phyloP scores from a whole-genome alignment of 306 rosid genomes.

The Ammopiptanthus mongolicus region DNA sequence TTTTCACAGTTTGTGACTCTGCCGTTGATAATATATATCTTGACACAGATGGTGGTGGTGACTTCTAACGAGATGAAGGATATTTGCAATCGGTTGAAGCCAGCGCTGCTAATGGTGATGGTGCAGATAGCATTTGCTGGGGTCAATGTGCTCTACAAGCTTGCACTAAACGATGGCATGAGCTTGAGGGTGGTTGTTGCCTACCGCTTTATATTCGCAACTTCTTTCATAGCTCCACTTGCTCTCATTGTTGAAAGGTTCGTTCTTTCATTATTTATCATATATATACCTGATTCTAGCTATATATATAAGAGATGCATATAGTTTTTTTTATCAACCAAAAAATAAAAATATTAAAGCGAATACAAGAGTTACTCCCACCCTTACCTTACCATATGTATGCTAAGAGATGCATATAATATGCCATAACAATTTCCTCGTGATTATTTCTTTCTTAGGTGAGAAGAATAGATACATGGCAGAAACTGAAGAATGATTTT shows the following conservation, averaged over 20 bases:
- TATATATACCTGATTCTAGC: too few species aligned
- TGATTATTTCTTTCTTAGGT: background rate
- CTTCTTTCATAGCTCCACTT: conserved; percentile 53
- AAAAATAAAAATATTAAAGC: too few species aligned
- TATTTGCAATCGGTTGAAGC: conserved; percentile 32
- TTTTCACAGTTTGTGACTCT: background rate
- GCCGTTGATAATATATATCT: background rate
- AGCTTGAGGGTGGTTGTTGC: conserved; percentile 44
- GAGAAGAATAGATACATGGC: background rate
- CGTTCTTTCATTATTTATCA: background rate
- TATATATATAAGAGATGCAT: background rate
- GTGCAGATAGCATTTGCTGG: conserved; percentile 48
- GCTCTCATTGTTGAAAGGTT: conserved; percentile 62
- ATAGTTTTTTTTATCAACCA: too few species aligned
- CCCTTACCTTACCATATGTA: too few species aligned
- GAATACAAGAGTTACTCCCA: too few species aligned
- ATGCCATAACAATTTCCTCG: background rate
- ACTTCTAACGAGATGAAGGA: background rate
- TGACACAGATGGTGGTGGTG: background rate
- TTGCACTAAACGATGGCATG: conserved; percentile 68
- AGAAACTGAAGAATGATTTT: background rate
- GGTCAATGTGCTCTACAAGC: conserved; percentile 57
- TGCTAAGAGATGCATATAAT: background rate
- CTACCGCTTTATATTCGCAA: conserved; percentile 57
- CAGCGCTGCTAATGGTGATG: conserved; percentile 43